phyloP scores from a whole-genome alignment of 352 stramenopile species.

The Globisporangium emineosum region DNA sequence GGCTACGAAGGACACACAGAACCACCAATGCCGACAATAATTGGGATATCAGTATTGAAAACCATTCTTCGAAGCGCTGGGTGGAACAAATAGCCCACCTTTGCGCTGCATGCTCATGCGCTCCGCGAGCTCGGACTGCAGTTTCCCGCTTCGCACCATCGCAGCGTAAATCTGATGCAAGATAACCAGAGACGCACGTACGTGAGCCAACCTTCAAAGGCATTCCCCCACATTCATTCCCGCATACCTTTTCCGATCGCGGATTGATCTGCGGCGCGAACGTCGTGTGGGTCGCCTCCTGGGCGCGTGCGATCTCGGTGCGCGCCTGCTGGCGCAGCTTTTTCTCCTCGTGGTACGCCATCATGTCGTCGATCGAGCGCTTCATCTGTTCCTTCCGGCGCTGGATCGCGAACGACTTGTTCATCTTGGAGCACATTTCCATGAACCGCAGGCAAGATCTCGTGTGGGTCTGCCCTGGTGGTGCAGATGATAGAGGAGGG shows the following conservation, averaged over 20 bases:
- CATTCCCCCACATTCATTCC: background rate
- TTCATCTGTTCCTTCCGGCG: slow-evolving; percentile 44
- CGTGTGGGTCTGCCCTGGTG: slow-evolving; percentile 24
- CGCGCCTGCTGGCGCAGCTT: slow-evolving; percentile 36
- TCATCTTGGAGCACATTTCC: slow-evolving; percentile 49
- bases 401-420: slow-evolving; percentile 39
- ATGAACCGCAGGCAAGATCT: slow-evolving; percentile 46
- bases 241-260: slow-evolving; percentile 40
- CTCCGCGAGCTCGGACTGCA: slow-evolving; percentile 24
- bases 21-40: too few relatives aligned
- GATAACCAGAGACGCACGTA: background rate
- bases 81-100: slow-evolving; percentile 5
- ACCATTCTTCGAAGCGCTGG: too few relatives aligned
- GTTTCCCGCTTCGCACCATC: slow-evolving; percentile 35
- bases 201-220: background rate
- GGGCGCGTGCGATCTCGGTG: slow-evolving; percentile 24
- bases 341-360: slow-evolving; percentile 43
- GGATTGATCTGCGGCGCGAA: slow-evolving; percentile 52
- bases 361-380: slow-evolving; percentile 51
- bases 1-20: background rate
- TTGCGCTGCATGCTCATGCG: slow-evolving; percentile 27
- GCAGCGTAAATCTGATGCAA: slow-evolving; percentile 43
- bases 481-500: background rate
- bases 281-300: slow-evolving; percentile 35
- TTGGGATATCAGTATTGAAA: background rate